These are phyloP conservation scores for Suillus decipiens DNA, from an alignment of 768 basidiomycete species.

Conservation along the genomic window DNA sequence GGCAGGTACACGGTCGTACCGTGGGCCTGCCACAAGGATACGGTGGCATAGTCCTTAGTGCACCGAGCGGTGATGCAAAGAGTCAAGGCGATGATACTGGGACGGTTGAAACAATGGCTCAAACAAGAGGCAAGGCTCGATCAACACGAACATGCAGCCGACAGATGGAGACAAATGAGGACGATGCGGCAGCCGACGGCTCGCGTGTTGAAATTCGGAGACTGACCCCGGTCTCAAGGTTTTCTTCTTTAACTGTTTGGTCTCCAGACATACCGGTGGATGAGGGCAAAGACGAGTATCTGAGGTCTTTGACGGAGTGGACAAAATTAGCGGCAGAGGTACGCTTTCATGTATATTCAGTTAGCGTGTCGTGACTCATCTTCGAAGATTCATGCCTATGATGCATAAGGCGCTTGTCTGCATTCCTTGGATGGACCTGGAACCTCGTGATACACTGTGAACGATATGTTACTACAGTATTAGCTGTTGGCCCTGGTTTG, in stretches of 20 bases:
- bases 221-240: slow-evolving; percentile 53
- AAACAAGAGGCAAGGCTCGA: slow-evolving; percentile 15
- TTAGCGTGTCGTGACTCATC: neutral
- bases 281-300: slow-evolving; percentile 71
- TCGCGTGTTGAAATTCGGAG: slow-evolving; percentile 26
- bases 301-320: slow-evolving; percentile 72
- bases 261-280: slow-evolving; percentile 71
- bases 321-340: slow-evolving; percentile 64
- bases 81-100: slow-evolving; percentile 19
- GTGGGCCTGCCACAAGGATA: slow-evolving; percentile 68
- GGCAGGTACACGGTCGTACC: slow-evolving; percentile 67
- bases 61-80: slow-evolving; percentile 19
- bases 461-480: neutral
- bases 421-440: neutral
- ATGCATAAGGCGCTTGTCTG: neutral
- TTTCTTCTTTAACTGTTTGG: slow-evolving; percentile 76
- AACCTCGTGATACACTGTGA: neutral
- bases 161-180: slow-evolving; percentile 30
- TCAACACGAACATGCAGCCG: slow-evolving; percentile 23
- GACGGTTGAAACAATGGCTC: slow-evolving; percentile 9
- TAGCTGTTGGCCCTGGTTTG: neutral
- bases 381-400: slow-evolving; percentile 2
- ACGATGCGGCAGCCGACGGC: slow-evolving; percentile 25
- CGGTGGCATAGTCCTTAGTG: slow-evolving; percentile 59
- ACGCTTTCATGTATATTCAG: slow-evolving; percentile 18